Evolutionary conservation across 75 land plant genomes (phyloP).

Genomic region (Selaginella tamariscina): DNA sequence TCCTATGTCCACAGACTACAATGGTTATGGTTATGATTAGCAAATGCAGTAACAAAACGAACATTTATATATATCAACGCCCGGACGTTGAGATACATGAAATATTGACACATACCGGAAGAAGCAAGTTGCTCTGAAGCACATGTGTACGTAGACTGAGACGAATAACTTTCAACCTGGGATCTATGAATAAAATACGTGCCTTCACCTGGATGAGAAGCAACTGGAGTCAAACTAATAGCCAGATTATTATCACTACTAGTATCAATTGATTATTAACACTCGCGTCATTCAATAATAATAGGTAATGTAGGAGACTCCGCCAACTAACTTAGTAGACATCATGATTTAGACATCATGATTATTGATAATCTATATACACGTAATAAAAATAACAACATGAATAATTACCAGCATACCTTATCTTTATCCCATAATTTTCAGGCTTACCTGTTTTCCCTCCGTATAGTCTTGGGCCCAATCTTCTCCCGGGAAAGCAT

Average conservation of each 20-base stretch:
- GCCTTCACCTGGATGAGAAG: constrained; percentile 94
- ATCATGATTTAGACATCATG: too few relatives aligned
- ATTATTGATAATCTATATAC: too few relatives aligned
- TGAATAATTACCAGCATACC: neutral
- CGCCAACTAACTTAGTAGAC: too few relatives aligned
- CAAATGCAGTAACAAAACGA: too few relatives aligned
- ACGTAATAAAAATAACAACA: too few relatives aligned
- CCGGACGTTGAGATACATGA: too few relatives aligned
- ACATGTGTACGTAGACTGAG: constrained; percentile 70
- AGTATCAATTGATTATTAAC: too few relatives aligned
- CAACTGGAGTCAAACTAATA: too few relatives aligned
- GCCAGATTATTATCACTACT: too few relatives aligned
- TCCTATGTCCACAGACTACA: constrained; percentile 53
- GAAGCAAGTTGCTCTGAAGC: constrained; percentile 40
- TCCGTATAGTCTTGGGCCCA: constrained; percentile 61
- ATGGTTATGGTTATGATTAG: neutral
- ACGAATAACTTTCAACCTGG: constrained; percentile 65
- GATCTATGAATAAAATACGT: constrained; percentile 80
- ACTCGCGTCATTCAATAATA: too few relatives aligned
- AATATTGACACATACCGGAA: constrained; percentile 40
- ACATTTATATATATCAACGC: too few relatives aligned
- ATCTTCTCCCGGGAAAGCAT: constrained; percentile 34
- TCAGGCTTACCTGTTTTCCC: constrained; percentile 24
- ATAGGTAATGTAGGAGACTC: too few relatives aligned
- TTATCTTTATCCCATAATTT: neutral